A percentile compares a stretch with the other conserved stretches of the same genome.
These are phyloP conservation scores for Diplotaxis tenuifolia DNA, from an alignment of 345 rosid species.

Conservation along the genomic window DNA sequence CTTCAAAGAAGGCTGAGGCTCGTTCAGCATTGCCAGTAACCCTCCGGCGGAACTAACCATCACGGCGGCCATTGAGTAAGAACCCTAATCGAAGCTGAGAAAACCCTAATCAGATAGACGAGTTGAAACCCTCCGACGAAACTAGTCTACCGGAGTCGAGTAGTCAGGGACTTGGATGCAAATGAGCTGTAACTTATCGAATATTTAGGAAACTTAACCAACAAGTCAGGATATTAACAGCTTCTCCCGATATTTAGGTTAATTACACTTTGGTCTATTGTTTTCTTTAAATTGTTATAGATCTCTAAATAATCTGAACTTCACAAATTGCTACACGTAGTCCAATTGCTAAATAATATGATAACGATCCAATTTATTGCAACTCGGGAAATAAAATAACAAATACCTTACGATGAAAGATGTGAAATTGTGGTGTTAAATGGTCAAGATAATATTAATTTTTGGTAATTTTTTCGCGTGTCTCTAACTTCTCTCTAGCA, in stretches of 20 bases:
- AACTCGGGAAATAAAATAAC: not conserved
- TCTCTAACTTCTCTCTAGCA: too few species aligned
- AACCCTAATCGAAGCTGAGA: not conserved
- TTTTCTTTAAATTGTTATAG: not conserved
- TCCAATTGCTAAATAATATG: not conserved
- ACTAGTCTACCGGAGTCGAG: slow-evolving; percentile 10
- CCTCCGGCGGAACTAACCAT: slow-evolving; percentile 94
- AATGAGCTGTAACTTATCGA: slow-evolving; percentile 2
- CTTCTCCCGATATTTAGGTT: not conserved
- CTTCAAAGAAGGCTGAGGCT: slow-evolving; percentile 74
- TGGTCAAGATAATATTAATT: too few species aligned
- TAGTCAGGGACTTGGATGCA: slow-evolving; percentile 24
- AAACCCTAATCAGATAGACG: not conserved
- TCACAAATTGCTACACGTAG: too few species aligned
- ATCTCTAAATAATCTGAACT: not conserved
- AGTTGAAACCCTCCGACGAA: slow-evolving; percentile 5
- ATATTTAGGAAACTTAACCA: slow-evolving; percentile 36
- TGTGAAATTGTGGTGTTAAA: too few species aligned
- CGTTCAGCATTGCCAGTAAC: slow-evolving; percentile 91
- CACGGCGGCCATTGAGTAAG: slow-evolving; percentile 51
- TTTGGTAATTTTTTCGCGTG: too few species aligned
- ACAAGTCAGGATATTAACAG: slow-evolving; percentile 30
- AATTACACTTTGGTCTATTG: not conserved
- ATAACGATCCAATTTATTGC: not conserved
- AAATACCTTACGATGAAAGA: too few species aligned